Base-by-base conservation (phyloP, 495 filamentous ascomycete species). In the Cercophora newfieldiana region DNA sequence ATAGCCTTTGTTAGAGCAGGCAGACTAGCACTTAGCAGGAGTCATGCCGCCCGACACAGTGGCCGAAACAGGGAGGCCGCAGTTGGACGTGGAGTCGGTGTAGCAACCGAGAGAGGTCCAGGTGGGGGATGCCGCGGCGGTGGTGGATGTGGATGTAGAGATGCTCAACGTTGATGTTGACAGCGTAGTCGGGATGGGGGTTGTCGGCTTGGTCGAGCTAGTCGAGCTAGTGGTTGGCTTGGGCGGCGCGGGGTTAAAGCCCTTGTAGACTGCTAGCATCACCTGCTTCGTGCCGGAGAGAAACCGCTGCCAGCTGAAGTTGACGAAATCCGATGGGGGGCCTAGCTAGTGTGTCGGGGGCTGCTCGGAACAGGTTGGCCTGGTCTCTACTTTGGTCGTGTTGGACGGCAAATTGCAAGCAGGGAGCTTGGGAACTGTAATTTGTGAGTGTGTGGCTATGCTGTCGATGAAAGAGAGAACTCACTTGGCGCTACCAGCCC, bases 21-120 rank as follows among this genome's bases (percentile, higher is more conserved):
- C 83, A 50, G 76, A 71, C 19, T 82, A 68, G 72, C 87, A 89
- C 64, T 75, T 81, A 65, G 79, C 76, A 18, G 86, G 75, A 16
- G 85, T 88, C 81, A 86, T 86, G 53, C 66, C 65, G 65, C 80
- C 69, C 53, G 79, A 67, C 25, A 74, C 72, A 3, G 75, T 78
- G 61, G 78, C 79, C 18, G 82, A 83, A 21, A 72, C 75, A 3
- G 75, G 74, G 51, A 90, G 81, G 18, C 85, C 85, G 47, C 88
- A 30, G 10, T 25, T 31, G 8, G 29, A 31, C 6, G 31, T 47
- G 3, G 57, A 48, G 29, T 60, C 57, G 2, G 57, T 60, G 22
- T 60, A 60, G 30, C 57, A 60, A 1, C 57, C 57, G 77, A 44
- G 68, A 68, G 65, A 74, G 78, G 50, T 77, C 76, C 64, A 72